These are phyloP conservation scores for Dothistroma septosporum DNA, from an alignment of 2,329 filamentous ascomycete species.

Conservation along the genomic window DNA sequence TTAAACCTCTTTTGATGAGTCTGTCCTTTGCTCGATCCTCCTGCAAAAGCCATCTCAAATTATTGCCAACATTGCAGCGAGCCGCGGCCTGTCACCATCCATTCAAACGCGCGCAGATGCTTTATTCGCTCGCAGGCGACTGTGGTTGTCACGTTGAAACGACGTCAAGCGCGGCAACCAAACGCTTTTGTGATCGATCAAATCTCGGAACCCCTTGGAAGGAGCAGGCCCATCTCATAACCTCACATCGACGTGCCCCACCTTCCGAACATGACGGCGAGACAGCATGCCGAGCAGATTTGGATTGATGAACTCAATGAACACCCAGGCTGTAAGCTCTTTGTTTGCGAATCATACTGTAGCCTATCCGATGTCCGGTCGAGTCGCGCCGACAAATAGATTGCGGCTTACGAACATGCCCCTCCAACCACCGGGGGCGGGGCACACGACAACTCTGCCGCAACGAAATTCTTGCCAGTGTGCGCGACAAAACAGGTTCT, in stretches of 20 bases:
- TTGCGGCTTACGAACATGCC: neutral
- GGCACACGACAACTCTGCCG: neutral
- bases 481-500: neutral
- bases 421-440: neutral
- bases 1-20: neutral
- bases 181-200: slow-evolving; percentile 8
- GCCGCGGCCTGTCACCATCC: neutral
- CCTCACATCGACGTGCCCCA: neutral
- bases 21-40: neutral
- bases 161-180: neutral
- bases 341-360: neutral
- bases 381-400: neutral
- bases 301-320: slow-evolving; percentile 4
- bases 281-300: neutral
- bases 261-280: neutral
- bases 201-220: slow-evolving; percentile 4
- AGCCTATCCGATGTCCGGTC: neutral
- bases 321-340: neutral
- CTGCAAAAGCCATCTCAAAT: neutral
- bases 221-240: neutral
- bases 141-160: neutral
- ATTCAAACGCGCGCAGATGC: neutral
- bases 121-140: neutral
- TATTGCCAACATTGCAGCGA: neutral
- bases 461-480: neutral